Evolutionary conservation across 352 stramenopile species (phyloP), one percentile per base, ranked within the genome.

Genomic region (Globisporangium canariense): DNA sequence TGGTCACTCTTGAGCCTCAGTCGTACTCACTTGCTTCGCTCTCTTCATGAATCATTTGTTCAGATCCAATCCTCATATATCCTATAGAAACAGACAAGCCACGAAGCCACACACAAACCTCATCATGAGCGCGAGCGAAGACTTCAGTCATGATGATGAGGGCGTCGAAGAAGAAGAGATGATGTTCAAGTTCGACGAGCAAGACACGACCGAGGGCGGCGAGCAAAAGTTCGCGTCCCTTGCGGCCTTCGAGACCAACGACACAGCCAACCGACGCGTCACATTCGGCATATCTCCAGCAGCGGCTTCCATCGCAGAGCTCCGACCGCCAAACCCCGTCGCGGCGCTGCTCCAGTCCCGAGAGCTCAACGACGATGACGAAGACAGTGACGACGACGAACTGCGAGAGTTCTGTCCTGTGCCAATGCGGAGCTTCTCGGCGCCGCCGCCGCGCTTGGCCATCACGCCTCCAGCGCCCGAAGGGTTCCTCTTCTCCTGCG

Each of bases 181-280:
- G 68, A 87, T 90, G 79, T 91, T 91, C 65, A 53, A 78, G 45
- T 90, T 91, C 49, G 83, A 91, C 56, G 83, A 90, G 40, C 65
- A 71, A 53, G 72, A 79, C 13, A 54, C 76, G 22, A 30, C 28
- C 4, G 50, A 28, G 32, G 30, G 14, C 30, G n/a, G 18, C 54
- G 38, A 60, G 20, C 28, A 22, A 40, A 49, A 49, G 3, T 66
- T 66, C 60, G 60, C n/a, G 60, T 66, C 61, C 40, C 51, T 66
- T 8, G 61, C 51, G 40, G 52, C 61, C 3, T 60, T 61, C 52
- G 61, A 66, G 32, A 66, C 51, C 30, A 40, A 41, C 13, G 14
- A 32, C n/a, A 7, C 4, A 14, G 47, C 38, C 52, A 57, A 57
- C 7, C 30, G 41, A 30, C 43, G 61, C 8, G 49, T 68, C 45